phyloP scores from a whole-genome alignment of 179 eudicot species.

The Beta corolliflora region DNA sequence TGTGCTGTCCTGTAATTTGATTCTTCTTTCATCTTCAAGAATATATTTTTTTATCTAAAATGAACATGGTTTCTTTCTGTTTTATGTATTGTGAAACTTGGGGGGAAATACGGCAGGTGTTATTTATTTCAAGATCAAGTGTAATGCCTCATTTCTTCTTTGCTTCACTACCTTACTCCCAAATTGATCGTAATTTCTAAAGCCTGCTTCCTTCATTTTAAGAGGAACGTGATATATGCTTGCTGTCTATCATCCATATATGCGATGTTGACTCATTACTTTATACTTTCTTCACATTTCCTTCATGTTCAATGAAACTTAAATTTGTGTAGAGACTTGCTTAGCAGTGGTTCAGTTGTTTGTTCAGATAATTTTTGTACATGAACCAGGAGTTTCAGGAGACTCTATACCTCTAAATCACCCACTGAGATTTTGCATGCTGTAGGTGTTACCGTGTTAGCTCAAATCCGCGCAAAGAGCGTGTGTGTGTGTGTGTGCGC shows the following conservation, averaged over 20 bases:
- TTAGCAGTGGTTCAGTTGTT: background rate
- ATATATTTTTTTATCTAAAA: too few relatives aligned
- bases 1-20: background rate
- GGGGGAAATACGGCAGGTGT: too few relatives aligned
- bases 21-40: background rate
- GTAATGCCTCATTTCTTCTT: background rate
- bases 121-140: background rate
- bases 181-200: background rate
- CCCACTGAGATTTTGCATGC: background rate
- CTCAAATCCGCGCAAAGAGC: background rate
- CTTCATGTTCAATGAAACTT: background rate
- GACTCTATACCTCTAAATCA: background rate
- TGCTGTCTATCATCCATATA: background rate
- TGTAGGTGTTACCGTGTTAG: background rate
- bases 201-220: background rate
- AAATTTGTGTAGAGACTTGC: background rate
- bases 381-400: background rate
- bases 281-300: background rate
- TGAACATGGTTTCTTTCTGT: too few relatives aligned
- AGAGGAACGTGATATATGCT: background rate
- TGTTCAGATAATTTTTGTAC: background rate
- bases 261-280: background rate
- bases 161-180: background rate
- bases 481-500: background rate
- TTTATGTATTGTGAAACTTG: too few relatives aligned